These are phyloP conservation scores for Alternaria sp. DNA, from an alignment of 2,329 filamentous ascomycete genomes.

Conservation along the genomic window DNA sequence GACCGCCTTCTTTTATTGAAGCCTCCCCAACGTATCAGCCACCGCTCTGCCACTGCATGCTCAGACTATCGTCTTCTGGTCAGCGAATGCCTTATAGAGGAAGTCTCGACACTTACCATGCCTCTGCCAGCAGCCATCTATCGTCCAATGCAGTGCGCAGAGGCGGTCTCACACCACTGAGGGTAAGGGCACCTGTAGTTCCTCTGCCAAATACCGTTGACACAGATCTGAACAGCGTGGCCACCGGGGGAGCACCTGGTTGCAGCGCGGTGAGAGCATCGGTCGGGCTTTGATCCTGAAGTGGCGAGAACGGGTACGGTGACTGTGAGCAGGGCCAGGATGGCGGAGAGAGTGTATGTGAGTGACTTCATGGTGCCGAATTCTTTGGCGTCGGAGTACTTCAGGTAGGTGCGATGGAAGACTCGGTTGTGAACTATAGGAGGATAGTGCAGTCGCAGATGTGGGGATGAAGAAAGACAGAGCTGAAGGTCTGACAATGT, in stretches of 20 bases:
- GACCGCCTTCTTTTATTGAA: neutral
- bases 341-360: neutral
- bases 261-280: neutral
- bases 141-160: neutral
- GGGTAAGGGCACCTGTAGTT: neutral
- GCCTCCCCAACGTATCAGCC: neutral
- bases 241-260: neutral
- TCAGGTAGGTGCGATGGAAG: neutral
- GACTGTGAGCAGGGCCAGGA: neutral
- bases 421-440: too few species aligned
- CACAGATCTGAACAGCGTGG: neutral
- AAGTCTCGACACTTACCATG: neutral
- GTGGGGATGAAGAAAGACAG: fast-evolving
- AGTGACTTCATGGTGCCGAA: neutral
- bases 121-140: neutral
- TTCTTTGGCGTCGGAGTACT: too few species aligned
- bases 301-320: neutral
- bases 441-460: neutral
- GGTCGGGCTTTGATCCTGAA: neutral
- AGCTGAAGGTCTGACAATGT: neutral
- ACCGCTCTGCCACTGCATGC: neutral
- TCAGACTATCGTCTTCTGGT: neutral
- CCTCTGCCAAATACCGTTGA: neutral
- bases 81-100: neutral
- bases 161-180: neutral